Evolutionary conservation across 805 yeast genomes (phyloP).

Genomic region (Spathaspora sp.): DNA sequence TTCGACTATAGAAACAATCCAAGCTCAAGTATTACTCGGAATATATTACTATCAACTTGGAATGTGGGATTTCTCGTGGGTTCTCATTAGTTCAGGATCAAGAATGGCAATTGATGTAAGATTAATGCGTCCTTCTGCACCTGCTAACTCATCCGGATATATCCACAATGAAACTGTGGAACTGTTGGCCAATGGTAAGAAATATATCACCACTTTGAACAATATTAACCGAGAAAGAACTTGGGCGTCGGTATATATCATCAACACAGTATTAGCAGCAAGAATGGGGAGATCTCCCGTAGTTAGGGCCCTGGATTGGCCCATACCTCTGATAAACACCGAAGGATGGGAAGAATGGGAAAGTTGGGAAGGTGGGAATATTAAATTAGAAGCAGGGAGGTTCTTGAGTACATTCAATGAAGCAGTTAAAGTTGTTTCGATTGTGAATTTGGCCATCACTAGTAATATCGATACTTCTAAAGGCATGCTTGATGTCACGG

Average conservation of each 20-base stretch:
- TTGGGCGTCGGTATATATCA: slow-evolving; percentile 19
- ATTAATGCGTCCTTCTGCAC: slow-evolving; percentile 11
- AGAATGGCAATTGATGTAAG: slow-evolving; percentile 23
- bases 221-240: slow-evolving; percentile 18
- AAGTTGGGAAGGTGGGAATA: slow-evolving; percentile 12
- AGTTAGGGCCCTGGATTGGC: slow-evolving; percentile 22
- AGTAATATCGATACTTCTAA: slow-evolving; percentile 14
- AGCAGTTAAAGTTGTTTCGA: slow-evolving; percentile 12
- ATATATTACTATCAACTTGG: slow-evolving; percentile 17
- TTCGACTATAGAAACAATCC: slow-evolving; percentile 21
- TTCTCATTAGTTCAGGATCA: slow-evolving; percentile 16
- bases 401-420: slow-evolving; percentile 18
- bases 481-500: slow-evolving; percentile 5
- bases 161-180: not conserved
- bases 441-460: slow-evolving; percentile 19
- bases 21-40: slow-evolving; percentile 18
- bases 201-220: slow-evolving; percentile 9
- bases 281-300: slow-evolving; percentile 22
- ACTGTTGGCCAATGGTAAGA: not conserved
- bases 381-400: slow-evolving; percentile 16
- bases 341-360: slow-evolving; percentile 28
- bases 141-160: not conserved
- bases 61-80: slow-evolving; percentile 23
- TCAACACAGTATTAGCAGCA: slow-evolving; percentile 19
- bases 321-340: slow-evolving; percentile 14